Conservation (phyloP, 179 eudicot species). For the Beta macrorhiza region DNA sequence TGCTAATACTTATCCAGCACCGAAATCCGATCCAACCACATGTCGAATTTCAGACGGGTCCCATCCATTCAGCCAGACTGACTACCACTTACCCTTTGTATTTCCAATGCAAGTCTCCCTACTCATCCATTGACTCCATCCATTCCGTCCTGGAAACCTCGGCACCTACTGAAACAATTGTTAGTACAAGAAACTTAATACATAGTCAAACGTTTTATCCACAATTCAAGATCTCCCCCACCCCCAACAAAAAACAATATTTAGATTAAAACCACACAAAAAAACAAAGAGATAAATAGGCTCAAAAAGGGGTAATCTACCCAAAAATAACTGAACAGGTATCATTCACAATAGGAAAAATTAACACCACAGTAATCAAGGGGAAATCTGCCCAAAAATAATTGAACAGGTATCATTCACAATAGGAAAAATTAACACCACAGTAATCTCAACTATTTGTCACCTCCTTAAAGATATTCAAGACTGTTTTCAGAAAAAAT, state of each 20-base stretch:
- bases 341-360: not conserved
- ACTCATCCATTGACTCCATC: slow-evolving; percentile 28
- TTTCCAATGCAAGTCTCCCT: slow-evolving; percentile 15
- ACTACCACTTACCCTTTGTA: slow-evolving; percentile 32
- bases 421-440: no score
- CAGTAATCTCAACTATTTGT: no score
- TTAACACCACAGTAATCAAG: not conserved
- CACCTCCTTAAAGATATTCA: no score
- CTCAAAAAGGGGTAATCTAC: not conserved
- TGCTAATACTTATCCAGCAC: slow-evolving; percentile 24
- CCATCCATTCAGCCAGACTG: slow-evolving; percentile 29
- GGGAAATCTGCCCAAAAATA: not conserved
- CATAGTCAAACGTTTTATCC: not conserved
- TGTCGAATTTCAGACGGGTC: slow-evolving; percentile 9
- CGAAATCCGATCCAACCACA: slow-evolving; percentile 21
- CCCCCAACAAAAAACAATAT: not conserved
- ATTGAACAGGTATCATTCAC: not conserved
- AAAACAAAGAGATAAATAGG: no score
- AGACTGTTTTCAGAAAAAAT: no score
- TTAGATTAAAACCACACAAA: not conserved
- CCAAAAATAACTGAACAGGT: not conserved
- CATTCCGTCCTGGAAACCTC: slow-evolving; percentile 27
- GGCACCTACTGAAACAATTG: slow-evolving; percentile 30
- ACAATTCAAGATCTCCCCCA: not conserved
- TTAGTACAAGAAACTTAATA: not conserved